Evolutionary conservation across 768 basidiomycete species (phyloP), one percentile per base, ranked within the genome.

Genomic region (Lactarius sanguifluus): DNA sequence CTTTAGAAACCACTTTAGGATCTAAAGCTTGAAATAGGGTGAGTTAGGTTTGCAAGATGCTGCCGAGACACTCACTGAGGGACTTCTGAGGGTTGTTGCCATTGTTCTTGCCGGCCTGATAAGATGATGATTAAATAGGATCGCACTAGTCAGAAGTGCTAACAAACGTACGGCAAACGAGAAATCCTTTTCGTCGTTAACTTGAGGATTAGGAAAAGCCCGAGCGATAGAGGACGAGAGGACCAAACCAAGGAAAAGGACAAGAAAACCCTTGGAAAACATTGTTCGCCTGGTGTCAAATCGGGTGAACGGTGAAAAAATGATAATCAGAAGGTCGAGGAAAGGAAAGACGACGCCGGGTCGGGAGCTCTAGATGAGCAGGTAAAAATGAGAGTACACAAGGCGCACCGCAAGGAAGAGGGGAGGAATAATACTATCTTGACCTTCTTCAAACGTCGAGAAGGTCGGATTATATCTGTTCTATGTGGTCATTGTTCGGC

Each of bases 1-100:
- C 81, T 18, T 68, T 72, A 12, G 78, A 77, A 64, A 86, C 77
- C 8, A 86, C 81, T 5, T 69, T 70, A 7, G 81, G 78, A 67
- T 84, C 81, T 30, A 86, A 76, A 3, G 80, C 71, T 69, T 59
- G 25, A 20, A 56, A 56, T 34, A 20, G 41, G 64, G 45, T 59
- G 36, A 56, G 38, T 30, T n/a, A 32, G 59, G 28, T 36, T 50
- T 57, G 59, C 57, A 32, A 40, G 38, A 9, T 20, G 13, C 68
- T 54, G 62, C 76, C 74, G 62, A 68, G 28, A 36, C n/a, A 71
- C 71, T 58, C 59, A 72, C 71, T 71, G 28, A 71, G 59, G 2
- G 71, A 71, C 23, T 25, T 64, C 54, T 70, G 71, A 20, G 60
- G 18, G 50, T 71, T 65, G 50, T 20, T 38, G 36, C 38, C 15